Evolutionary conservation across 2,329 filamentous ascomycete genomes (phyloP).

Genomic region (Chrysosporium queenslandicum): DNA sequence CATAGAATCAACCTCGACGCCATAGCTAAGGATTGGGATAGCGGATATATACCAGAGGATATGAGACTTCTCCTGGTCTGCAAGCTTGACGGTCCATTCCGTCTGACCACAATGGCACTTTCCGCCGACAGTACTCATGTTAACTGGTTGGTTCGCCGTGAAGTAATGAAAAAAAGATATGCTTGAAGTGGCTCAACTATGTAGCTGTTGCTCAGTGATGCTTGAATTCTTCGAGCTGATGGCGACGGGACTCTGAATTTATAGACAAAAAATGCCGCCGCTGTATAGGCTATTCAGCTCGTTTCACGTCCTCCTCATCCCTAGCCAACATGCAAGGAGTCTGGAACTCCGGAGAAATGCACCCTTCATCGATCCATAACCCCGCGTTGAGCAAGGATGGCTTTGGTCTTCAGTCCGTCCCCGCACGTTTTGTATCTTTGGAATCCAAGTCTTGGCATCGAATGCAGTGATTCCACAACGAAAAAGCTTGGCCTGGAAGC

Average conservation of each 20-base stretch:
- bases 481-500: neutral
- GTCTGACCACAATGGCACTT: conserved; percentile 48
- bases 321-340: neutral
- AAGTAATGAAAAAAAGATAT: no score
- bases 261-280: neutral
- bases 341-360: neutral
- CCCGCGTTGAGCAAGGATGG: neutral
- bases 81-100: conserved; percentile 44
- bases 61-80: conserved; percentile 32
- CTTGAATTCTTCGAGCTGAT: neutral
- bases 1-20: neutral
- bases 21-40: neutral
- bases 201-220: neutral
- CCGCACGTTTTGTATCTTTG: neutral
- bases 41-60: conserved; percentile 26
- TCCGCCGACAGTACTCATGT: conserved; percentile 41
- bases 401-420: neutral
- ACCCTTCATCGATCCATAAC: neutral
- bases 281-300: neutral
- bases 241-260: neutral
- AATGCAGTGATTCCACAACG: neutral
- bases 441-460: neutral
- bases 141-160: no score
- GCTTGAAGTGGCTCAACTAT: neutral
- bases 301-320: neutral